These are phyloP conservation scores for Biscogniauxia mediterranea DNA, from an alignment of 2,329 filamentous ascomycete genomes.

Conservation along the genomic window DNA sequence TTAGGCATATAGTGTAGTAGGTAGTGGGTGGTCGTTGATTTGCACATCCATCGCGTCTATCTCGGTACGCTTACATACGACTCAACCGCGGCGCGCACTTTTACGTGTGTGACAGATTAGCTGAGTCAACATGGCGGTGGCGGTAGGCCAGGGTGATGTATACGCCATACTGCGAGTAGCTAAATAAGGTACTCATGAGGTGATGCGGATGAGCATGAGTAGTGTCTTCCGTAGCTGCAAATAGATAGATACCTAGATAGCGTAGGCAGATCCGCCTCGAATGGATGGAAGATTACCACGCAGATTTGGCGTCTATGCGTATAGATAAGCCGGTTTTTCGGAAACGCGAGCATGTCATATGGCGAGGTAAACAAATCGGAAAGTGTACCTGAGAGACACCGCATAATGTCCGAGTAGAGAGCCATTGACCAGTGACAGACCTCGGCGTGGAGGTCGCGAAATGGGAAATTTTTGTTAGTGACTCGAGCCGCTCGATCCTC, in stretches of 20 bases:
- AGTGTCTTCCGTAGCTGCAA: not conserved
- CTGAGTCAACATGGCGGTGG: not conserved
- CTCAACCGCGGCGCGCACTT: not conserved
- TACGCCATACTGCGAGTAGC: not conserved
- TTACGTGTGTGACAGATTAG: not conserved
- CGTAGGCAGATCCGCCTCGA: not conserved
- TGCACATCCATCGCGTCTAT: not conserved
- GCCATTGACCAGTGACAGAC: constrained; percentile 25
- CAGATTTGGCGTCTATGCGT: not conserved
- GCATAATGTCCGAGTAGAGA: constrained; percentile 30
- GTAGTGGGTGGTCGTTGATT: not conserved
- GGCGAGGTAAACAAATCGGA: constrained; percentile 23
- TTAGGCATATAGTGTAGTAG: constrained; percentile 5
- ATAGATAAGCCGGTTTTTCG: constrained; percentile 15
- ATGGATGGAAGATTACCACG: not conserved
- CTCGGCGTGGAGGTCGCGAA: constrained; percentile 21
- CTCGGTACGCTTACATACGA: not conserved
- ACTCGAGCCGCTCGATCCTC: constrained; percentile 26
- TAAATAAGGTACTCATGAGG: not conserved
- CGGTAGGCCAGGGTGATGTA: not conserved
- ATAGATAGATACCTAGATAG: not conserved
- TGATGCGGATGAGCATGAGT: not conserved
- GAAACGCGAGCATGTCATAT: constrained; percentile 21
- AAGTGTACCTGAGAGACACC: constrained; percentile 22
- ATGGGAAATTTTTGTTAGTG: constrained; percentile 25